These are phyloP conservation scores for Pythium monospermum DNA, from an alignment of 352 stramenopile species.

Conservation along the genomic window DNA sequence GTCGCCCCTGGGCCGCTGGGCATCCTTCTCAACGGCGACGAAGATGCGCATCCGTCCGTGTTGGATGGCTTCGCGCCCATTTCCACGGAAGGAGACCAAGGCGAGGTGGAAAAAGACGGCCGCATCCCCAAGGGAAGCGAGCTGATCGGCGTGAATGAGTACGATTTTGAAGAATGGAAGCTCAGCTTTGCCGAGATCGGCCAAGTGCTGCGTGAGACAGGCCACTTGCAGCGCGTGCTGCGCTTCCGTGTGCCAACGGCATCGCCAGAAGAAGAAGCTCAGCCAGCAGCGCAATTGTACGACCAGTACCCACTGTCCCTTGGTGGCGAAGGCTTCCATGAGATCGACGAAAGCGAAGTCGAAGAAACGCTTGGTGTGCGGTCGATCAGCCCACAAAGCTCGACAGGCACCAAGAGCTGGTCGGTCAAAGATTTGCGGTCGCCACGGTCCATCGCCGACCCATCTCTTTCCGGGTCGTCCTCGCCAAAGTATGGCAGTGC, in stretches of 20 bases:
- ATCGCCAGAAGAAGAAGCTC: too few relatives aligned
- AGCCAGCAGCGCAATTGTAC: too few relatives aligned
- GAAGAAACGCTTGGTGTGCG: constrained; percentile 10
- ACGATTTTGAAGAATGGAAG: constrained; percentile 48
- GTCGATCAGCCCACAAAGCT: constrained; percentile 9
- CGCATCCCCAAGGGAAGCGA: constrained; percentile 32
- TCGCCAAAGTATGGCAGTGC: constrained; percentile 2
- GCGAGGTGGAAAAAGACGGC: constrained; percentile 27
- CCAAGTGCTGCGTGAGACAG: constrained; percentile 68
- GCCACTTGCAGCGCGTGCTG: constrained; percentile 43
- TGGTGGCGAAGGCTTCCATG: too few relatives aligned
- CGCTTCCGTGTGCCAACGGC: constrained; percentile 69
- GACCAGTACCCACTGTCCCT: too few relatives aligned
- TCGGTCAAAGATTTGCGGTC: constrained; percentile 22
- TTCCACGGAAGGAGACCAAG: constrained; percentile 29
- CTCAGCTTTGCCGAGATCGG: constrained; percentile 67
- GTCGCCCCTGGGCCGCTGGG: constrained; percentile 64
- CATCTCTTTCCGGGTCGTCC: constrained; percentile 7
- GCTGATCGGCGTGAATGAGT: constrained; percentile 64
- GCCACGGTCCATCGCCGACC: constrained; percentile 12
- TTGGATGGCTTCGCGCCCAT: constrained; percentile 76
- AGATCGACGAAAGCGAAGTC: constrained; percentile 27
- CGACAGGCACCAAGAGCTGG: constrained; percentile 18
- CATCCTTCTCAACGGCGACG: constrained; percentile 78
- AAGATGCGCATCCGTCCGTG: constrained; percentile 41